Conservation (phyloP, 352 stramenopile species). For the Phytophthora fragariaefolia region DNA sequence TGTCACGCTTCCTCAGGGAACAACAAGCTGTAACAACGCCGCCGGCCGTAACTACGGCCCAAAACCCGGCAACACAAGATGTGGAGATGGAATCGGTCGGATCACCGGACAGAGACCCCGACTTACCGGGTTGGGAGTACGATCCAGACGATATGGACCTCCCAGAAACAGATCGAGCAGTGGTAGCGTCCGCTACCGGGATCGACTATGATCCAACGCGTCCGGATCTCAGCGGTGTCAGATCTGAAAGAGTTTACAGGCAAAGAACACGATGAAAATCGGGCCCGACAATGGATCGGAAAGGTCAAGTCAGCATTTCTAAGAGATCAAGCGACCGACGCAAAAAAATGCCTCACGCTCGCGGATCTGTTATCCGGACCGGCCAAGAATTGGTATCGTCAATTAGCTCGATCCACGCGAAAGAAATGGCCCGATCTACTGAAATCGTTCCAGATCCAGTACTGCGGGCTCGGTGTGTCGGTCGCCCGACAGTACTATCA, state of each 20-base stretch:
- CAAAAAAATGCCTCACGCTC: slow-evolving; percentile 4
- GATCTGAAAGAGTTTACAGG: slow-evolving; percentile 13
- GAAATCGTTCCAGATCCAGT: neutral
- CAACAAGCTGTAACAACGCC: too few species aligned
- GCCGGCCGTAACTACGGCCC: too few species aligned
- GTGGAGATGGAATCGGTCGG: too few species aligned
- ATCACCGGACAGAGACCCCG: too few species aligned
- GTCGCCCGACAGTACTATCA: too few species aligned
- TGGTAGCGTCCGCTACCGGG: neutral
- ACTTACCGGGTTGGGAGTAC: too few species aligned
- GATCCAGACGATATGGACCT: neutral
- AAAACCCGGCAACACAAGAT: too few species aligned
- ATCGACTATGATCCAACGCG: neutral
- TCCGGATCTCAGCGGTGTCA: slow-evolving; percentile 7
- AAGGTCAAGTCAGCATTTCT: slow-evolving; percentile 6
- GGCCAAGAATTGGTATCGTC: slow-evolving; percentile 1
- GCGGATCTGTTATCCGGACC: slow-evolving; percentile 1
- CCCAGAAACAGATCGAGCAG: neutral
- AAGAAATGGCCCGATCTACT: neutral
- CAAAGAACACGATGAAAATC: neutral
- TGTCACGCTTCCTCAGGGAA: too few species aligned
- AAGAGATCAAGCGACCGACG: neutral
- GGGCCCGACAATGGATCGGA: neutral
- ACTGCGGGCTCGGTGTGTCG: too few species aligned
- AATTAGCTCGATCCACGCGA: neutral